A percentile compares a stretch with the other conserved stretches of the same genome.
phyloP scores from a whole-genome alignment of 2,329 filamentous ascomycete genomes.

The Bipolaris gigantea region DNA sequence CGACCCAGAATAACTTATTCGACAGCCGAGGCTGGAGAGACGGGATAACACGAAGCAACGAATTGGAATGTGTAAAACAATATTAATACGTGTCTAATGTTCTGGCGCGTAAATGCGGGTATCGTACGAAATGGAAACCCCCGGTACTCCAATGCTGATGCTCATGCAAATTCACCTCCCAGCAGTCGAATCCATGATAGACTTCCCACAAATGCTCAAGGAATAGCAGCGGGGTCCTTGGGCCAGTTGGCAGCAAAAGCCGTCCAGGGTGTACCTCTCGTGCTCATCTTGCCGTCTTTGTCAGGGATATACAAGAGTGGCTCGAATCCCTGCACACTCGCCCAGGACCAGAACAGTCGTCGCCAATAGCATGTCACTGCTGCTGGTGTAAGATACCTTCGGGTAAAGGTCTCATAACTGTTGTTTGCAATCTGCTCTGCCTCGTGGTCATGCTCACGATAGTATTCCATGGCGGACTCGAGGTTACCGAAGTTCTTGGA shows the following conservation, averaged over 20 bases:
- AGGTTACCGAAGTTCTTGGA: conserved; percentile 37
- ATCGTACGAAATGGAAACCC: conserved; percentile 17
- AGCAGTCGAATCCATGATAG: not conserved
- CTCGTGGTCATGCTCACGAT: conserved; percentile 30
- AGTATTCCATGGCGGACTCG: conserved; percentile 40
- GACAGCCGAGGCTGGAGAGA: not conserved
- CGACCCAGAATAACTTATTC: not conserved
- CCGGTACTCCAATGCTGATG: conserved; percentile 18
- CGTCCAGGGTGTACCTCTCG: conserved; percentile 39
- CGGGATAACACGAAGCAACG: not conserved
- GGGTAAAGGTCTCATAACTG: conserved; percentile 37
- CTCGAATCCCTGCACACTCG: conserved; percentile 36
- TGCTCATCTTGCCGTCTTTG: conserved; percentile 29
- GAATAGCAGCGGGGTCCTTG: conserved; percentile 33
- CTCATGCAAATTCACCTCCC: conserved; percentile 16
- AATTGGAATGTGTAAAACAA: not conserved
- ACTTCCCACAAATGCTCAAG: conserved; percentile 12
- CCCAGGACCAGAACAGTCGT: conserved; percentile 35
- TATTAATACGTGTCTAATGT: conserved; percentile 6
- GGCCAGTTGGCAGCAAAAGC: conserved; percentile 42
- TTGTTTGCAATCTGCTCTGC: conserved; percentile 36
- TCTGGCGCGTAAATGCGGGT: conserved; percentile 17
- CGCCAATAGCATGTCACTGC: conserved; percentile 43
- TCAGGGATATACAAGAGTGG: conserved; percentile 32
- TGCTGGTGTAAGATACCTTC: conserved; percentile 38